Percentiles rank a stretch among this genome's conserved stretches.
phyloP scores from a whole-genome alignment of 331 rosid genomes.

The Saraca asoca region DNA sequence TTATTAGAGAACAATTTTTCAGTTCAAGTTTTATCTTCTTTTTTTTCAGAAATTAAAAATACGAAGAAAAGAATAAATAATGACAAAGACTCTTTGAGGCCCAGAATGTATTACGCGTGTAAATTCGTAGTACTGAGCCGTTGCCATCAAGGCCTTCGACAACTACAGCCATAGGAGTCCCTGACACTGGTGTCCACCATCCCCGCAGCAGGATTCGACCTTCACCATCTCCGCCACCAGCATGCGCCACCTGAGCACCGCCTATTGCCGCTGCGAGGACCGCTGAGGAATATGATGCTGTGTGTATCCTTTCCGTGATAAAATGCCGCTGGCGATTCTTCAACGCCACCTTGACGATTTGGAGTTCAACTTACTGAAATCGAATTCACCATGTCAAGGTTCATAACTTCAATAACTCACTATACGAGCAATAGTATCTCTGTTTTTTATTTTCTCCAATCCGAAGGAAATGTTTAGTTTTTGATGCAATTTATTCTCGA shows the following conservation, averaged over 20 bases:
- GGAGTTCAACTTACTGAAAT: slow-evolving; percentile 25
- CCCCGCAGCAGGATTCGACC: background rate
- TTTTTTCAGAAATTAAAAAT: no score
- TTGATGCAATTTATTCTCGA: background rate
- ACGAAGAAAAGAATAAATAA: no score
- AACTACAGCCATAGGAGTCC: background rate
- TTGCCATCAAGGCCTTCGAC: no score
- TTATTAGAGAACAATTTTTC: no score
- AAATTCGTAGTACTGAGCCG: no score
- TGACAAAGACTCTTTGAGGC: no score
- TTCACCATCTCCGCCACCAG: background rate
- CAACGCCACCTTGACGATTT: slow-evolving; percentile 18
- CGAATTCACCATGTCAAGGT: slow-evolving; percentile 62
- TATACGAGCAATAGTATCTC: no score
- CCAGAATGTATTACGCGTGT: no score
- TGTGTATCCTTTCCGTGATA: slow-evolving; percentile 1
- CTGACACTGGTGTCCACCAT: background rate
- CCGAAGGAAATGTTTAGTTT: background rate
- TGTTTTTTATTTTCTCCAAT: background rate
- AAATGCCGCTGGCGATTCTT: slow-evolving; percentile 34
- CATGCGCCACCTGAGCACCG: slow-evolving; percentile 26
- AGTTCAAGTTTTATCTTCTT: no score
- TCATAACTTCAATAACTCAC: background rate
- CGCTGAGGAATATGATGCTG: slow-evolving; percentile 38
- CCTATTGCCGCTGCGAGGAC: slow-evolving; percentile 23